phyloP scores from a whole-genome alignment of 1,284 basidiomycete species.

The Anthracocystis setariae region DNA sequence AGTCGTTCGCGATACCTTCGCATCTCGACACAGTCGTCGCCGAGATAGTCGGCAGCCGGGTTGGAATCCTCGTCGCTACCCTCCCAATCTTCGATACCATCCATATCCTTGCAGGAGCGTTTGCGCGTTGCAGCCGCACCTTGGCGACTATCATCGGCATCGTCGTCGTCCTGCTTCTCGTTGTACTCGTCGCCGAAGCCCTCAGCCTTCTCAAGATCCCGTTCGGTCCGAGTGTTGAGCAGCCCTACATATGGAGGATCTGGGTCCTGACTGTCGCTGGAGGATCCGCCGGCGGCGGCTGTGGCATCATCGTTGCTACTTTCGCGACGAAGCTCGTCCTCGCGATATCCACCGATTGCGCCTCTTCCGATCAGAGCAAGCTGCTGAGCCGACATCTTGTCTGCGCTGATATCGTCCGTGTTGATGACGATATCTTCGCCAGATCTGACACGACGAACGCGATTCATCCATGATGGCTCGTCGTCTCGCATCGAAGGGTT shows the following conservation, averaged over 20 bases:
- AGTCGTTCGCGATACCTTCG: conserved; percentile 45
- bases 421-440: conserved; percentile 54
- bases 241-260: conserved; percentile 35
- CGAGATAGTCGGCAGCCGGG: conserved; percentile 60
- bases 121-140: conserved; percentile 8
- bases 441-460: conserved; percentile 51
- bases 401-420: conserved; percentile 47
- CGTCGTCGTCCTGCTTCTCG: conserved; percentile 19
- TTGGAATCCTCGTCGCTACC: conserved; percentile 50
- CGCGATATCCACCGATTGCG: conserved; percentile 57
- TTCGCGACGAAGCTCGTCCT: conserved; percentile 50
- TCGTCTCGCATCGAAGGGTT: conserved; percentile 52
- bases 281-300: conserved; percentile 27
- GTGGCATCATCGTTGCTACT: conserved; percentile 33
- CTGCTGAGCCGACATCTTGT: conserved; percentile 56
- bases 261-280: conserved; percentile 21
- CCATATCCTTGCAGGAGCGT: conserved; percentile 31
- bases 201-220: conserved; percentile 55
- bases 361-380: conserved; percentile 58
- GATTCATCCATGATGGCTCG: conserved; percentile 62
- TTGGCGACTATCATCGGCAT: conserved; percentile 14
- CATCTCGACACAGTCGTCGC: conserved; percentile 63
- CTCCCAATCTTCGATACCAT: conserved; percentile 57
- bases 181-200: conserved; percentile 20
- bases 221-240: conserved; percentile 49